Evolutionary conservation across 2,329 filamentous ascomycete genomes (phyloP).

Genomic region (Pseudogymnoascus sp.): DNA sequence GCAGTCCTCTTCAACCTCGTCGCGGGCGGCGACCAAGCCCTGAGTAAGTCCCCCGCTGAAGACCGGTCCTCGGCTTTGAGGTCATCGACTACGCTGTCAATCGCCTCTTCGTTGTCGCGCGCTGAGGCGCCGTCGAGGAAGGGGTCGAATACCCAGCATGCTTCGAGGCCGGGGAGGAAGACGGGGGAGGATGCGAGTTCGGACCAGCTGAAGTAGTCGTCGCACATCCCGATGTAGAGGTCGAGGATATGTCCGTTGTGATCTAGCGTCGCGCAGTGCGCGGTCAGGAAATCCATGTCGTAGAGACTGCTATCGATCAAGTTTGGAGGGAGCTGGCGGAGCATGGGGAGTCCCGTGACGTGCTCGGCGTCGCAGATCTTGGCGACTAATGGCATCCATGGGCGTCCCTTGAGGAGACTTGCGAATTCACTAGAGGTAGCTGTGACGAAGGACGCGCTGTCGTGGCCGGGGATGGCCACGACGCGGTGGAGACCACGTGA

Average conservation of each 20-base stretch:
- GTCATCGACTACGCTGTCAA: conserved; percentile 18
- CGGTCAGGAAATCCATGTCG: conserved; percentile 44
- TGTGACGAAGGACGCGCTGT: conserved; percentile 41
- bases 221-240: conserved; percentile 51
- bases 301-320: conserved; percentile 36
- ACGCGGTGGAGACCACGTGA: conserved; percentile 54
- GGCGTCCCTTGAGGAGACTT: conserved; percentile 40
- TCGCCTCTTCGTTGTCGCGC: conserved; percentile 28
- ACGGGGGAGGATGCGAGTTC: conserved; percentile 40
- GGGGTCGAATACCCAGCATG: conserved; percentile 46
- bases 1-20: conserved; percentile 42
- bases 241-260: conserved; percentile 49
- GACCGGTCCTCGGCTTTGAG: conserved; percentile 22
- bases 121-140: conserved; percentile 37
- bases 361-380: conserved; percentile 49
- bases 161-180: conserved; percentile 46
- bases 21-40: conserved; percentile 20
- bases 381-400: conserved; percentile 53
- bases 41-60: conserved; percentile 41
- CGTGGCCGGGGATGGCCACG: conserved; percentile 44
- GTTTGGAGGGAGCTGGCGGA: conserved; percentile 43
- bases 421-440: conserved; percentile 46
- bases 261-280: conserved; percentile 50
- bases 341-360: conserved; percentile 51
- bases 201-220: conserved; percentile 48